Evolutionary conservation across 2,329 filamentous ascomycete species (phyloP).

Genomic region (Pseudogymnoascus sp.): DNA sequence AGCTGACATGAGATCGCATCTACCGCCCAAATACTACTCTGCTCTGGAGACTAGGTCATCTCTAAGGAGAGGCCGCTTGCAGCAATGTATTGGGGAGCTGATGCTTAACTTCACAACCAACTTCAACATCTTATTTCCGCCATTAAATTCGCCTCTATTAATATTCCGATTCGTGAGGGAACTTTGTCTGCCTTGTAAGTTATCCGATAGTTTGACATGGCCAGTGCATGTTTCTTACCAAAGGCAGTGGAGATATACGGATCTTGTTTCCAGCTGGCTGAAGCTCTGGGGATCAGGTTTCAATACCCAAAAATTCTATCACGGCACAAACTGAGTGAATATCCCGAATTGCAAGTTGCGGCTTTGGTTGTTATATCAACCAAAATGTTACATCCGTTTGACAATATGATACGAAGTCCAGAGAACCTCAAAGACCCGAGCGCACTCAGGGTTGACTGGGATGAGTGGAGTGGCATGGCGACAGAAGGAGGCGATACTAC

Average conservation of each 20-base stretch:
- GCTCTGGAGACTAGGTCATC: slow-evolving; percentile 45
- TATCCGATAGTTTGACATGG: neutral
- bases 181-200: slow-evolving; percentile 65
- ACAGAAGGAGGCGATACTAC: slow-evolving; percentile 30
- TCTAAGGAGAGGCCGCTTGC: slow-evolving; percentile 50
- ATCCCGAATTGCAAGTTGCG: slow-evolving; percentile 69
- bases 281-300: slow-evolving; percentile 41
- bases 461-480: slow-evolving; percentile 53
- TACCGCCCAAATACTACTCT: slow-evolving; percentile 54
- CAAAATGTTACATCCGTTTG: slow-evolving; percentile 73
- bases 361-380: slow-evolving; percentile 64
- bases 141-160: slow-evolving; percentile 61
- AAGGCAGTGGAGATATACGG: slow-evolving; percentile 55
- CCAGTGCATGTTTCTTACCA: slow-evolving; percentile 17
- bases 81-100: slow-evolving; percentile 54
- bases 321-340: slow-evolving; percentile 19
- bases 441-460: slow-evolving; percentile 62
- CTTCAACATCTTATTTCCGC: slow-evolving; percentile 63
- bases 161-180: slow-evolving; percentile 62
- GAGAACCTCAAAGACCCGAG: slow-evolving; percentile 46
- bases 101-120: slow-evolving; percentile 56
- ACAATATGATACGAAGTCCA: slow-evolving; percentile 45
- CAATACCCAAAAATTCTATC: slow-evolving; percentile 41
- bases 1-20: slow-evolving; percentile 53
- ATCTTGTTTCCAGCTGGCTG: slow-evolving; percentile 45